phyloP scores from a whole-genome alignment of 2,329 filamentous ascomycete genomes.

The Akanthomyces uredinophilus region DNA sequence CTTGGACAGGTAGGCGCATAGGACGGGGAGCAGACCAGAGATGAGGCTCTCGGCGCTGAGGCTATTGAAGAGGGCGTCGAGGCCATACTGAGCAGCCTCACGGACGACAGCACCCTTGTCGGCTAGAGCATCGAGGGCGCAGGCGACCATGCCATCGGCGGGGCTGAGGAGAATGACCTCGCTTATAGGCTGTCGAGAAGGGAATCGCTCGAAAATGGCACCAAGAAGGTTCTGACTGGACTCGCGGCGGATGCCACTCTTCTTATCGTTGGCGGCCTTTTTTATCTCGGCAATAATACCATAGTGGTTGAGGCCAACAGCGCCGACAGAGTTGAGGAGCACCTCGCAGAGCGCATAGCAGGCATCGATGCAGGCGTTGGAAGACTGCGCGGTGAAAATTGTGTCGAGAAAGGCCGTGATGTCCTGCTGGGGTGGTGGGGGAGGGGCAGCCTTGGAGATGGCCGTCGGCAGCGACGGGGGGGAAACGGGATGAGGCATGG shows the following conservation, averaged over 20 bases:
- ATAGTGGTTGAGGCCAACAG: slow-evolving; percentile 47
- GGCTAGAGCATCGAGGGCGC: slow-evolving; percentile 76
- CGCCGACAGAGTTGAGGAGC: slow-evolving; percentile 49
- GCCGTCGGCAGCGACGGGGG: slow-evolving; percentile 38
- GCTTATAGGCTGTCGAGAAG: slow-evolving; percentile 67
- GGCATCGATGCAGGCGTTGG: slow-evolving; percentile 62
- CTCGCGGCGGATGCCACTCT: slow-evolving; percentile 78
- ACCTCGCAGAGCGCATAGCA: slow-evolving; percentile 57
- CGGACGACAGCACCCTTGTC: slow-evolving; percentile 88
- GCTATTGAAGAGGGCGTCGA: slow-evolving; percentile 80
- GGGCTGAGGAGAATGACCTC: slow-evolving; percentile 81
- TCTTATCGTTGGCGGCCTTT: slow-evolving; percentile 87
- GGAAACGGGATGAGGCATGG: slow-evolving; percentile 46
- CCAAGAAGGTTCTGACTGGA: slow-evolving; percentile 93
- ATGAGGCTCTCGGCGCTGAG: slow-evolving; percentile 79
- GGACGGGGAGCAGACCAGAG: slow-evolving; percentile 70
- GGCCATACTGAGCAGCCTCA: slow-evolving; percentile 88
- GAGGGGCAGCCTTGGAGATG: slow-evolving; percentile 44
- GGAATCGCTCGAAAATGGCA: slow-evolving; percentile 87
- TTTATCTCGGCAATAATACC: slow-evolving; percentile 51
- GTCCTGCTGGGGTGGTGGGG: slow-evolving; percentile 61
- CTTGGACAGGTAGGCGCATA: slow-evolving; percentile 72
- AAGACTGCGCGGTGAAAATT: slow-evolving; percentile 65
- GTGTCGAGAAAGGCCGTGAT: slow-evolving; percentile 59
- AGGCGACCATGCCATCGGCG: slow-evolving; percentile 65